A percentile compares a stretch with the other conserved stretches of the same genome.
Conservation (phyloP, 2,329 filamentous ascomycete genomes). For the Beauveria varroae region DNA sequence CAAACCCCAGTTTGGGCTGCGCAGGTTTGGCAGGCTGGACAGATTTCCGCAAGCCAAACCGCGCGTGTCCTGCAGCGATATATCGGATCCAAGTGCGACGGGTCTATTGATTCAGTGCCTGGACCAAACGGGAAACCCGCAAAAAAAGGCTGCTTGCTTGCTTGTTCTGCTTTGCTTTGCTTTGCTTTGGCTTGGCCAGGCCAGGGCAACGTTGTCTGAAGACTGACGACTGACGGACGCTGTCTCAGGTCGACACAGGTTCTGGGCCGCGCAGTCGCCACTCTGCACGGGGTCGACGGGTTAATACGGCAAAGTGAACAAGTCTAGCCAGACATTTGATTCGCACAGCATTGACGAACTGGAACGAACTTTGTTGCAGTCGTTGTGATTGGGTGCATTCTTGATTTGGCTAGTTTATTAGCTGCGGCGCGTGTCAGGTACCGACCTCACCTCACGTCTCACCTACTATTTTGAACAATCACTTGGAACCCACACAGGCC, state of each 20-base stretch:
- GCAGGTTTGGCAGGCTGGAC: background rate
- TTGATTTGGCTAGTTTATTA: background rate
- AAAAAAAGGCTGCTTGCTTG: no score
- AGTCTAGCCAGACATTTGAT: background rate
- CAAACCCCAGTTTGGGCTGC: background rate
- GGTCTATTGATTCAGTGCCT: background rate
- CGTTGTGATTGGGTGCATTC: background rate
- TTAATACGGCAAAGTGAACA: background rate
- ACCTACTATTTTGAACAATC: background rate
- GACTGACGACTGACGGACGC: background rate
- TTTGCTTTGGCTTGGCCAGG: background rate
- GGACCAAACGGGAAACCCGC: background rate
- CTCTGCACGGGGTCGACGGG: slow-evolving; percentile 1
- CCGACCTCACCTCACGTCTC: background rate
- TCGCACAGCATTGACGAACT: background rate
- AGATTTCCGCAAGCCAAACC: background rate
- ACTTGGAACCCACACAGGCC: background rate
- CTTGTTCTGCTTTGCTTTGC: no score
- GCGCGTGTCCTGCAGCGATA: slow-evolving; percentile 3
- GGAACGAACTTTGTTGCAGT: background rate
- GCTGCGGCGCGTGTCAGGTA: background rate
- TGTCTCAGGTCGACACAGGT: slow-evolving; percentile 1
- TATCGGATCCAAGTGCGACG: background rate
- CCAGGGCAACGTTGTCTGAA: background rate
- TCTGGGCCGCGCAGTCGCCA: slow-evolving; percentile 7